Percentiles rank a stretch among this genome's conserved stretches.
Evolutionary conservation across 768 basidiomycete genomes (phyloP).

Genomic region (Boletellus sp.): DNA sequence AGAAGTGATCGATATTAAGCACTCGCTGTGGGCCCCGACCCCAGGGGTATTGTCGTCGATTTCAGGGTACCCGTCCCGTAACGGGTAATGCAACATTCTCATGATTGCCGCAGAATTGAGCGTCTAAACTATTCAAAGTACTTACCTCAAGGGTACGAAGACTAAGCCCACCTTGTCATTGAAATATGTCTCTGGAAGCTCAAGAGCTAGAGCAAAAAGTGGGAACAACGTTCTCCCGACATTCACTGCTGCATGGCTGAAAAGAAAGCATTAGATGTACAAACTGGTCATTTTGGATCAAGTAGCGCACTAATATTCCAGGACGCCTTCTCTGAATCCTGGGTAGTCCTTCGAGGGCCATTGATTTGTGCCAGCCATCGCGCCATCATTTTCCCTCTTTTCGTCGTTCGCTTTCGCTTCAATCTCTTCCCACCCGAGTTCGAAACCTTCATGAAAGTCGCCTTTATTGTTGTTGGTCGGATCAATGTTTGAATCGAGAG

Average conservation of each 20-base stretch:
- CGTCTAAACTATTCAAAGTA: constrained; percentile 38
- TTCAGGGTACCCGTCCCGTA: constrained; percentile 47
- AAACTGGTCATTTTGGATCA: constrained; percentile 9
- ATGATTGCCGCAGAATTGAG: constrained; percentile 62
- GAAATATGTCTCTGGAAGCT: constrained; percentile 59
- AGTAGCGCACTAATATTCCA: constrained; percentile 62
- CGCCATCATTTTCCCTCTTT: constrained; percentile 41
- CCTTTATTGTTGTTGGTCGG: constrained; percentile 62
- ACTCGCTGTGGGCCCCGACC: constrained; percentile 83
- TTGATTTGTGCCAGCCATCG: constrained; percentile 68
- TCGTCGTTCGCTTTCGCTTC: constrained; percentile 25
- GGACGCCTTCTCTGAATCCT: constrained; percentile 54
- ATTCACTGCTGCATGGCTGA: constrained; percentile 47
- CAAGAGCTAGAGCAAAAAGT: constrained; percentile 65
- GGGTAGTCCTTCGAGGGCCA: constrained; percentile 68
- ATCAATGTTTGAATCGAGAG: constrained; percentile 72
- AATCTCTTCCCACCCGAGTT: constrained; percentile 70
- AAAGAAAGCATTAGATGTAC: constrained; percentile 23
- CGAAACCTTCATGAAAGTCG: constrained; percentile 89
- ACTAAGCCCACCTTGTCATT: constrained; percentile 51
- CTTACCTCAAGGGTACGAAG: not conserved
- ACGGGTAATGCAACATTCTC: constrained; percentile 73
- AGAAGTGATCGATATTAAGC: not conserved
- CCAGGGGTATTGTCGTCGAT: constrained; percentile 71
- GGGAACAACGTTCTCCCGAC: constrained; percentile 62